Evolutionary conservation across 1,284 basidiomycete genomes (phyloP), one percentile per base, ranked within the genome.

Genomic region (Violaceomyces palustris): DNA sequence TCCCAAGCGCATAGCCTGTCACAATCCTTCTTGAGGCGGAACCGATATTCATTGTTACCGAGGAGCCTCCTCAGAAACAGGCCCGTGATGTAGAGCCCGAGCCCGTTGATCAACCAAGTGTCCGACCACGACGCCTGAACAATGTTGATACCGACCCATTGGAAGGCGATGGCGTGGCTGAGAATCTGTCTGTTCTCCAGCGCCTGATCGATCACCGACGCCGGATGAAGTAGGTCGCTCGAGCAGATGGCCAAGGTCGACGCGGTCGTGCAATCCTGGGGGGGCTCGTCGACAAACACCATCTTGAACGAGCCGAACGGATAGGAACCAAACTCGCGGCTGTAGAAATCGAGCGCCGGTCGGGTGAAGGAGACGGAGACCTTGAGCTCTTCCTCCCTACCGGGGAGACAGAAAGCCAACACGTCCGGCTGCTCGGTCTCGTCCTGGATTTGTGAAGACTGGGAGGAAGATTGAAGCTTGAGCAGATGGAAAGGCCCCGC

Each of bases 81-180:
- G 11, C 86, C 85, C 19, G 88, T 86, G 67, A 98, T 86, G 74
- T 96, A 93, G 25, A 91, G 79, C 10, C 88, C 85, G 21, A 99
- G 78, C 2, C 93, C 94, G 61, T 93, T 88, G 54, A 93, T 84
- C 14, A 99, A 82, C 94, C 94, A 99, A 6, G 85, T 83, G 75
- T 98, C 94, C 8, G 90, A 87, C 80, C 88, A 88, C n/a, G 85
- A 82, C 75, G 89, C 89, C 43, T 87, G 91, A 45, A 93, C 84
- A 63, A 99, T 90, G 74, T 97, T 94, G 75, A 99, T 85, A 17
- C 94, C 93, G 42, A 90, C 81, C 94, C 94, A 98, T 75, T 99
- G 94, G 62, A 84, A 89, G 6, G 91, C 91, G 29, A 98, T 60
- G 24, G 69, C 60, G 68, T 97, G 88, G 22, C 85, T 81, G 31